Evolutionary conservation across 495 filamentous ascomycete genomes (phyloP).

Genomic region (Oleoguttula mirabilis): DNA sequence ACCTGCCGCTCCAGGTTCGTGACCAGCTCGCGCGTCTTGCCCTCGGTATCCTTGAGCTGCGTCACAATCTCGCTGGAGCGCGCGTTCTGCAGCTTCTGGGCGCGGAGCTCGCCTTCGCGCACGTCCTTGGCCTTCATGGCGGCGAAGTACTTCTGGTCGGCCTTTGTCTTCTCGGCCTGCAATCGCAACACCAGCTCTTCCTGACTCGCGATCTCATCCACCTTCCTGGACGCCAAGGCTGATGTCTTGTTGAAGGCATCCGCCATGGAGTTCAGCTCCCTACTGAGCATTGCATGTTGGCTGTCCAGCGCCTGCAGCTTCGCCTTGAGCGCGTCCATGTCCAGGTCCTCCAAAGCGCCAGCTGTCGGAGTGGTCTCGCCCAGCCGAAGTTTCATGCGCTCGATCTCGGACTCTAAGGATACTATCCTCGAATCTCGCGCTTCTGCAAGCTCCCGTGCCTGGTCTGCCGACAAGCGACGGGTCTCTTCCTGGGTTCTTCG

Average conservation of each 20-base stretch:
- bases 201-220: conserved; percentile 55
- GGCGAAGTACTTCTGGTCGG: conserved; percentile 93
- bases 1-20: conserved; percentile 82
- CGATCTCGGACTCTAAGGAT: conserved; percentile 68
- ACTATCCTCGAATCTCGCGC: conserved; percentile 63
- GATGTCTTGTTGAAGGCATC: conserved; percentile 77
- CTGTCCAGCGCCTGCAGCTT: conserved; percentile 62
- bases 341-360: conserved; percentile 39
- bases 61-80: conserved; percentile 90
- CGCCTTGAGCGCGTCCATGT: conserved; percentile 55
- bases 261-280: conserved; percentile 76
- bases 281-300: conserved; percentile 70
- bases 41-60: conserved; percentile 81
- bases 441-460: conserved; percentile 65
- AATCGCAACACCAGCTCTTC: conserved; percentile 70
- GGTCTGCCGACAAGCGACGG: conserved; percentile 50
- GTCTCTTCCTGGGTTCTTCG: conserved; percentile 68
- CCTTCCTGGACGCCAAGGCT: conserved; percentile 70
- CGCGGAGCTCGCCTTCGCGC: conserved; percentile 61
- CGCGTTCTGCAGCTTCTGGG: conserved; percentile 64
- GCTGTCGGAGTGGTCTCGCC: conserved; percentile 35
- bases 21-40: conserved; percentile 45
- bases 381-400: conserved; percentile 48
- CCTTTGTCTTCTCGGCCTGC: conserved; percentile 82
- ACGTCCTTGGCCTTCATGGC: conserved; percentile 88